These are phyloP conservation scores for Geranium rotundifolium DNA, from an alignment of 345 rosid species.

Conservation along the genomic window DNA sequence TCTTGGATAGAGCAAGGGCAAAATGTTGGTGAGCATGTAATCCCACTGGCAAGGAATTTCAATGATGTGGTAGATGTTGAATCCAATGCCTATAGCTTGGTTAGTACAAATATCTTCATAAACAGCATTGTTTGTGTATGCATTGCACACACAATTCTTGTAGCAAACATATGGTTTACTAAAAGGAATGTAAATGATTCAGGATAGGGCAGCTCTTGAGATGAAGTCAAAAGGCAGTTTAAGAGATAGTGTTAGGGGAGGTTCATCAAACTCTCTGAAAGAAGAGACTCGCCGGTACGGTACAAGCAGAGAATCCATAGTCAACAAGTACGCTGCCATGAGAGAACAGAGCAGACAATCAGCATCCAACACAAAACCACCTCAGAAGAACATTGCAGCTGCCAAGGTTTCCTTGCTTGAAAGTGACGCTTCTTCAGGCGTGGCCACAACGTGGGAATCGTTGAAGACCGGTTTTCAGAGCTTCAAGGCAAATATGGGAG, in stretches of 20 bases:
- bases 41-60: constrained; percentile 87
- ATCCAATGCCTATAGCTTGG: constrained; percentile 35
- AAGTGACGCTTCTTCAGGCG: constrained; percentile 37
- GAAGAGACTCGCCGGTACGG: constrained; percentile 51
- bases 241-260: constrained; percentile 27
- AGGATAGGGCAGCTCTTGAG: constrained; percentile 61
- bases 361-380: constrained; percentile 30
- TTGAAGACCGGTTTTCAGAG: constrained; percentile 80
- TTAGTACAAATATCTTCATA: constrained; percentile 13
- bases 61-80: constrained; percentile 60
- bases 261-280: constrained; percentile 30
- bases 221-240: constrained; percentile 44
- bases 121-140: not conserved
- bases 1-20: constrained; percentile 82
- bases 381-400: constrained; percentile 50
- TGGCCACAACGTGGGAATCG: constrained; percentile 66
- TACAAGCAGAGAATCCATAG: constrained; percentile 70
- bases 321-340: constrained; percentile 72
- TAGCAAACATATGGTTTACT: constrained; percentile 1
- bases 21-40: constrained; percentile 78
- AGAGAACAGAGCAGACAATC: constrained; percentile 64
- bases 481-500: constrained; percentile 69
- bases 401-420: constrained; percentile 78
- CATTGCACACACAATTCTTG: no score
- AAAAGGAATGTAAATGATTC: constrained; percentile 14